Conservation (phyloP, 495 filamentous ascomycete genomes). For the Physcia stellaris region DNA sequence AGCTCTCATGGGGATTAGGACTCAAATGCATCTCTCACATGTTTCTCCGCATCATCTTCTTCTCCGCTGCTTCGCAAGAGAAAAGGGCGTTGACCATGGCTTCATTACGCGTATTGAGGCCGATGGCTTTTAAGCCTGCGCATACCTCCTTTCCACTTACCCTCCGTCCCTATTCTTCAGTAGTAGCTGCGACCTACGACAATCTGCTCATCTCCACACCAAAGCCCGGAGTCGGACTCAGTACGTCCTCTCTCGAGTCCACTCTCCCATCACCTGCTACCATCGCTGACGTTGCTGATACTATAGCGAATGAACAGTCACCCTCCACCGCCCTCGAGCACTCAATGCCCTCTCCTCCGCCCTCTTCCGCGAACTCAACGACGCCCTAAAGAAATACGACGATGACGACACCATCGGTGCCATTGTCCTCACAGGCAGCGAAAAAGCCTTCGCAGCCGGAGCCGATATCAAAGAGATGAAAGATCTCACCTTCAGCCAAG, state of each 20-base stretch:
- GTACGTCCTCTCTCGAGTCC: constrained; percentile 34
- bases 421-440: constrained; percentile 76
- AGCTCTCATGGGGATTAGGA: no score
- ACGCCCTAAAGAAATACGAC: constrained; percentile 62
- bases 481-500: constrained; percentile 68
- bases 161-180: constrained; percentile 42
- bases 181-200: constrained; percentile 50
- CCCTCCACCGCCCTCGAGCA: constrained; percentile 88
- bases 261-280: background rate
- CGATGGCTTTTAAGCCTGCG: constrained; percentile 42
- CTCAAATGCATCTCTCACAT: no score
- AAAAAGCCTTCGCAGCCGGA: constrained; percentile 87
- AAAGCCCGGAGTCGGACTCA: constrained; percentile 76
- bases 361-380: constrained; percentile 79
- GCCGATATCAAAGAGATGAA: constrained; percentile 99
- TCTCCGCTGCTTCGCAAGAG: no score
- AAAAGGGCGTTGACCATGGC: no score
- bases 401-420: constrained; percentile 52
- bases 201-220: constrained; percentile 68
- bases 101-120: constrained; percentile 40
- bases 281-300: constrained; percentile 1
- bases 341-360: constrained; percentile 85
- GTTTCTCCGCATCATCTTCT: no score
- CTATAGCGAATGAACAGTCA: constrained; percentile 41
- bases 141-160: constrained; percentile 28